Evolutionary conservation across 305 asterid genomes (phyloP), one percentile per base, ranked within the genome.

Genomic region (Solanum hybrid): DNA sequence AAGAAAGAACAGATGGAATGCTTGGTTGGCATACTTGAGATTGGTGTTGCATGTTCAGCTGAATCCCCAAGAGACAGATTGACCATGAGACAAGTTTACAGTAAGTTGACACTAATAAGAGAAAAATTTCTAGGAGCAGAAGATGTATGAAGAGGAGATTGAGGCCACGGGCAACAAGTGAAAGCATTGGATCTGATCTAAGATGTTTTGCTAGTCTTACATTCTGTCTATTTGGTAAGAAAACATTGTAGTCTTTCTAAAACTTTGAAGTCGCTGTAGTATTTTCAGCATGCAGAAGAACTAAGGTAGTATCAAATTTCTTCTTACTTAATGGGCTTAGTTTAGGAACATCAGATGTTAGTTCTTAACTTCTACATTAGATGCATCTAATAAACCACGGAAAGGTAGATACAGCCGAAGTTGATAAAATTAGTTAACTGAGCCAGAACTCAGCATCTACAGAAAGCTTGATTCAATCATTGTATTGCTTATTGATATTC

Each of bases 41-140:
- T 91, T 5, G 93, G 93, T 87, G 92, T 93, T 39, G 42, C 92
- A 79, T 91, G 94, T 87, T 92, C 94, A 24, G 91, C 90, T 13
- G 92, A 71, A 75, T 90, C 91, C 16, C 93, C 94, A 77, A 57
- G 28, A 22, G 73, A 22, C 28, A 64, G 73, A 64, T 0, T 22
- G 73, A 64, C 73, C 12, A 64, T 64, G 73, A 42, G 89, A 92
- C 93, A 91, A 89, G 93, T 90, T 46, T 46, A 91, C 76, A 87
- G 83, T 18, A 89, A 91, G 69, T 46, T 91, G 76, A 31, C 91
- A 64, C 85, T 22, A 85, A 89, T 90, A 57, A 92, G 89, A 82
- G 88, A 89, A 8, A 29, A 61, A 13, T 88, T 88, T 31, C 73
- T n/a, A n/a, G n/a, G n/a, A n/a, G n/a, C n/a, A n/a, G n/a, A n/a